Conservation (phyloP, 192 early-diverging fungal genomes). For the Mortierella antarctica region DNA sequence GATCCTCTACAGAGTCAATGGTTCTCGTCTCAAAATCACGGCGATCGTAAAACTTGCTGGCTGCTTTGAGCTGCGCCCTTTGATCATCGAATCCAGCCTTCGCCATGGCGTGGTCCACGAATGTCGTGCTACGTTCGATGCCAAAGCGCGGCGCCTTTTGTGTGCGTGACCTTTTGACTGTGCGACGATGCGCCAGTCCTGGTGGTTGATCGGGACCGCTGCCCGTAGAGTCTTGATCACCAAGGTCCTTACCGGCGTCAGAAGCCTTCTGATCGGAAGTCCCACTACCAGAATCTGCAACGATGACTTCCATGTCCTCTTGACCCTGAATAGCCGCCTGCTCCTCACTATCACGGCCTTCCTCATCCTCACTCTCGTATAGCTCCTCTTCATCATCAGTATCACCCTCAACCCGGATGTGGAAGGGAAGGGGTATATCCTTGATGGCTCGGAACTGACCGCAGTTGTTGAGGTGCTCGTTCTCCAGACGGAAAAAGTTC, state of each 20-base stretch:
- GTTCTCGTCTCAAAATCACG: constrained; percentile 46
- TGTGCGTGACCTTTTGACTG: not conserved
- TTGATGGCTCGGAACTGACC: constrained; percentile 83
- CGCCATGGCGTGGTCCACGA: constrained; percentile 32
- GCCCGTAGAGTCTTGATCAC: too few relatives aligned
- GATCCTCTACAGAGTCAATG: constrained; percentile 10
- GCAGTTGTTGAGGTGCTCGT: constrained; percentile 85
- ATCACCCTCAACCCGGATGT: constrained; percentile 38
- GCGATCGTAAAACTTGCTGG: constrained; percentile 46
- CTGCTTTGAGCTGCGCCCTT: constrained; percentile 6
- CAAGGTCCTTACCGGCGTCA: too few relatives aligned
- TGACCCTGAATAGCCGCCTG: not conserved
- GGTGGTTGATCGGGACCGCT: not conserved
- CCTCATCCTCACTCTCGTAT: not conserved
- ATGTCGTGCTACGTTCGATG: constrained; percentile 17
- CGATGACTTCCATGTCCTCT: not conserved
- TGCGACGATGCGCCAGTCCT: not conserved
- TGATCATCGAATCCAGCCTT: constrained; percentile 32
- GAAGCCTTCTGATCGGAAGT: too few relatives aligned
- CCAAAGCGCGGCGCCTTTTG: not conserved
- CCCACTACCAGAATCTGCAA: too few relatives aligned
- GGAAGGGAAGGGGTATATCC: constrained; percentile 83
- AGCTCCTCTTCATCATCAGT: constrained; percentile 12
- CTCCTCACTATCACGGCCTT: not conserved
- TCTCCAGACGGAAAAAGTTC: constrained; percentile 87